Conservation (phyloP, 2,329 filamentous ascomycete species). For the Stromatinia cepivora region DNA sequence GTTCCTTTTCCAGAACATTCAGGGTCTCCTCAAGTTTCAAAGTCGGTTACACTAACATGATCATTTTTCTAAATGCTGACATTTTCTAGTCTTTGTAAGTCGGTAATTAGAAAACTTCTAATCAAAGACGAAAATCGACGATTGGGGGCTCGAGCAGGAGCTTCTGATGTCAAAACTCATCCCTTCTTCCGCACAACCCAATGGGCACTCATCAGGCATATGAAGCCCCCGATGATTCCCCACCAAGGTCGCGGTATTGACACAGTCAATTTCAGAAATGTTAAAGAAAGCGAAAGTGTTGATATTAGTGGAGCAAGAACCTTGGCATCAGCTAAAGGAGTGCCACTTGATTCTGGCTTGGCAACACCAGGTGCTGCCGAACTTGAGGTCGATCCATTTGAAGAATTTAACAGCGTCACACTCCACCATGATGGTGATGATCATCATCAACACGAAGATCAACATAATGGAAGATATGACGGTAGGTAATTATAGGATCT, state of each 20-base stretch:
- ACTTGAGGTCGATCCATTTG: constrained; percentile 80
- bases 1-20: constrained; percentile 92
- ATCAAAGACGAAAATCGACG: constrained; percentile 97
- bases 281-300: constrained; percentile 95
- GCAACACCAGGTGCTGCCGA: constrained; percentile 74
- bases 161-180: constrained; percentile 94
- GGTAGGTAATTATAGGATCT: constrained; percentile 12
- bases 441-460: constrained; percentile 34
- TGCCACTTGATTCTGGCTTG: constrained; percentile 82
- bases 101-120: constrained; percentile 88
- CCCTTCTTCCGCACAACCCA: constrained; percentile 95
- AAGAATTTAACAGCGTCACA: constrained; percentile 98
- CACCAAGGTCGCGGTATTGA: constrained; percentile 88
- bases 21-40: constrained; percentile 81
- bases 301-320: constrained; percentile 66
- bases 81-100: constrained; percentile 79
- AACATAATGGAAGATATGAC: constrained; percentile 39
- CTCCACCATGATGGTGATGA: constrained; percentile 94
- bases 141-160: constrained; percentile 88
- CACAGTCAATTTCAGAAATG: constrained; percentile 95
- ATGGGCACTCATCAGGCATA: constrained; percentile 95
- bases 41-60: constrained; percentile 59
- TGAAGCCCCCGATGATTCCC: constrained; percentile 96
- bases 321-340: constrained; percentile 63
- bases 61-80: constrained; percentile 39